Percentiles rank a stretch among this genome's conserved stretches.
Evolutionary conservation across 2,329 filamentous ascomycete genomes (phyloP).

Genomic region (Neoscytalidium dimidiatum): DNA sequence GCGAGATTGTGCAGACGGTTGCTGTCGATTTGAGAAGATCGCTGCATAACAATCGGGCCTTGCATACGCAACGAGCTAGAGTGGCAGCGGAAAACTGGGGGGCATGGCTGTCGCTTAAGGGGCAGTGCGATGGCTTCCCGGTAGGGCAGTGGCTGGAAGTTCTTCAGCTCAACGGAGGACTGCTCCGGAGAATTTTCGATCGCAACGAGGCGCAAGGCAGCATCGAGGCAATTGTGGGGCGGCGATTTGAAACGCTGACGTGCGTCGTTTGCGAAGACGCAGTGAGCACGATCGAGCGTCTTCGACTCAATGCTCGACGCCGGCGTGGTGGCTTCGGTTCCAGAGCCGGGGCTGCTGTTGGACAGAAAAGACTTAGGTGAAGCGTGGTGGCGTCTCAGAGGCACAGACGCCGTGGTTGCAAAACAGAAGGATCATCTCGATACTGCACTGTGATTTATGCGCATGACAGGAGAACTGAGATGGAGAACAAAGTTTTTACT

Average conservation of each 20-base stretch:
- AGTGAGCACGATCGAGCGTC: neutral
- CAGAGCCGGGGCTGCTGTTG: neutral
- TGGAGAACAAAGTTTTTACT: neutral
- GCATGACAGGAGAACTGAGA: neutral
- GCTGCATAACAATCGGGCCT: neutral
- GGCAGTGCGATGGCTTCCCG: neutral
- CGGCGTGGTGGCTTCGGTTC: neutral
- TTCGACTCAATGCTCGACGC: neutral
- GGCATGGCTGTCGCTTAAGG: neutral
- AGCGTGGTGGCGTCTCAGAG: neutral
- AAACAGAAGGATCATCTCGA: neutral
- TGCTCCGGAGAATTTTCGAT: neutral
- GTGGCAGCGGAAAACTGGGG: neutral
- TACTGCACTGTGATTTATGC: slow-evolving; percentile 1
- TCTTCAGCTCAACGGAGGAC: neutral
- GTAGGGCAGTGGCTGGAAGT: neutral
- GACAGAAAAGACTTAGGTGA: neutral
- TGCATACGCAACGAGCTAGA: neutral
- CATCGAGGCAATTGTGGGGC: neutral
- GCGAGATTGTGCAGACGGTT: neutral
- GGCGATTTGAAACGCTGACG: slow-evolving; percentile 1
- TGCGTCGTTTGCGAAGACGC: neutral
- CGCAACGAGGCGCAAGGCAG: too few species aligned
- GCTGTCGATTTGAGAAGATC: neutral
- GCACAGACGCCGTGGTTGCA: neutral